A percentile compares a stretch with the other conserved stretches of the same genome.
phyloP scores from a whole-genome alignment of 129 eudicot genomes.

The Saposhnikovia divaricata region DNA sequence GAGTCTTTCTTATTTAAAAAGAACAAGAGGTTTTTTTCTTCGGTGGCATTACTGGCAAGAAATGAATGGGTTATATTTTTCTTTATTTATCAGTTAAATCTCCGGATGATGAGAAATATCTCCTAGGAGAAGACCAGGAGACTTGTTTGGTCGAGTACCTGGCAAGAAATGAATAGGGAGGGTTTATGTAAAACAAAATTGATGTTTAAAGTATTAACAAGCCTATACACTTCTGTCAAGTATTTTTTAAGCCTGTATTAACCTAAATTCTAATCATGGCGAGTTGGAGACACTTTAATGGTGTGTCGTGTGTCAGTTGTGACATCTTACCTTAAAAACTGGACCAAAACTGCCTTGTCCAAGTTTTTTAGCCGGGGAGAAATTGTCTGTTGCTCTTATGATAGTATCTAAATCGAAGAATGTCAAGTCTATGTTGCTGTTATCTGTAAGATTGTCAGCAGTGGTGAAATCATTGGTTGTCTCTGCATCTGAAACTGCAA shows the following conservation, averaged over 20 bases:
- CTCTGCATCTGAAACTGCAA: background rate
- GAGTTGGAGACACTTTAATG: too few relatives aligned
- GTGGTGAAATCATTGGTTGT: background rate
- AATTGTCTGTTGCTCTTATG: slow-evolving; percentile 17
- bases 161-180: too few relatives aligned
- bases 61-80: too few relatives aligned
- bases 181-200: background rate
- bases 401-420: slow-evolving; percentile 14
- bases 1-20: too few relatives aligned
- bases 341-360: slow-evolving; percentile 29
- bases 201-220: background rate
- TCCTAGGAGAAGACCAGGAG: too few relatives aligned
- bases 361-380: slow-evolving; percentile 18
- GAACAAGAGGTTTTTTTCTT: too few relatives aligned
- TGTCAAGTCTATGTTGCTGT: slow-evolving; percentile 5
- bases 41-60: too few relatives aligned
- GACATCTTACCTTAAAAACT: slow-evolving; percentile 24
- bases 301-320: background rate
- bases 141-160: too few relatives aligned
- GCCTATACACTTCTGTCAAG: background rate
- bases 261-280: too few relatives aligned
- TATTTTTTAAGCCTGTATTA: too few relatives aligned
- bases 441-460: background rate
- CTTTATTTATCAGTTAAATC: too few relatives aligned
- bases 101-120: too few relatives aligned